Percentiles rank a stretch among this genome's conserved stretches.
These are phyloP conservation scores for Silybum marianum DNA, from an alignment of 129 eudicot genomes.

Conservation along the genomic window DNA sequence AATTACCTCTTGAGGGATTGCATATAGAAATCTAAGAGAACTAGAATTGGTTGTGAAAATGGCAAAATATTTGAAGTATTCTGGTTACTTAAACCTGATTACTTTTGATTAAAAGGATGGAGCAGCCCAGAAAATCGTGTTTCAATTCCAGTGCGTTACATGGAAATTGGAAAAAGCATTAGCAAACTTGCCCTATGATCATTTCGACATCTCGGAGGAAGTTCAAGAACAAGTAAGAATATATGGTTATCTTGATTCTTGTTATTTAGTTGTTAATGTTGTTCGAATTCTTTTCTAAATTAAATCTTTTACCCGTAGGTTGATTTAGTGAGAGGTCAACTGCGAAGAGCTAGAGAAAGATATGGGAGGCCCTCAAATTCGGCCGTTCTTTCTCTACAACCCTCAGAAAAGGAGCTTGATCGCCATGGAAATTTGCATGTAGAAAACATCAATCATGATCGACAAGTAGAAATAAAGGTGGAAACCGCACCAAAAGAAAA, in stretches of 20 bases:
- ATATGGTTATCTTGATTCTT: constrained; percentile 5
- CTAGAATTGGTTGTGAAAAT: background rate
- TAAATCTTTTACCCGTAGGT: constrained; percentile 42
- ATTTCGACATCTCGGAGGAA: constrained; percentile 82
- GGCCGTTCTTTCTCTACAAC: constrained; percentile 34
- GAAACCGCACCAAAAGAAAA: constrained; percentile 28
- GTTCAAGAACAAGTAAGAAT: constrained; percentile 82
- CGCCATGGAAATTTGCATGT: constrained; percentile 4
- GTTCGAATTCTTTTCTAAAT: background rate
- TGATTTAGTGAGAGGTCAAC: constrained; percentile 69
- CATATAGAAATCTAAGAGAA: background rate
- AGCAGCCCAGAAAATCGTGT: constrained; percentile 59
- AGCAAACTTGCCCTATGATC: constrained; percentile 57
- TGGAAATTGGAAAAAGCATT: constrained; percentile 78
- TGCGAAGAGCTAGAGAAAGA: constrained; percentile 69
- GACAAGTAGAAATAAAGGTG: constrained; percentile 36
- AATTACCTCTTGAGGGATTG: background rate
- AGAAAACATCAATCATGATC: constrained; percentile 38
- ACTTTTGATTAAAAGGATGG: constrained; percentile 63
- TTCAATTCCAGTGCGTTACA: constrained; percentile 89
- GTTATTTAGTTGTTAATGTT: background rate
- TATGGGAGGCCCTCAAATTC: constrained; percentile 48
- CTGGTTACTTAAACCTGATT: background rate
- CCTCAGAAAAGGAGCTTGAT: constrained; percentile 45
- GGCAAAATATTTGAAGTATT: background rate